Conservation (phyloP, 2,329 filamentous ascomycete genomes). For the Exophiala spinifera region DNA sequence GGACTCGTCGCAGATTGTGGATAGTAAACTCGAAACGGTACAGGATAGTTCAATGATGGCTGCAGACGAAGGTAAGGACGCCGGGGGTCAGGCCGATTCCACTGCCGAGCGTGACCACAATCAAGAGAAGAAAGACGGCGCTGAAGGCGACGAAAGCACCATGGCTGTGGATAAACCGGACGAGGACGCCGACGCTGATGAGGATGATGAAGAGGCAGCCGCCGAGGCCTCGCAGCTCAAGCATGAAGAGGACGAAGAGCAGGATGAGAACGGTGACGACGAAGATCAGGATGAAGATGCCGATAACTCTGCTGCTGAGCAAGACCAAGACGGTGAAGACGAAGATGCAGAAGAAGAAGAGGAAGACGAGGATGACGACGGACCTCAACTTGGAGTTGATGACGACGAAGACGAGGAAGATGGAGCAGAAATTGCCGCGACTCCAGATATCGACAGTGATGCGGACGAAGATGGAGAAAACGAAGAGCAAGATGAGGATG, state of each 20-base stretch:
- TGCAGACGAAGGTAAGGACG: slow-evolving; percentile 22
- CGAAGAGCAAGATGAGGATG: not conserved
- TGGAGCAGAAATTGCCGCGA: slow-evolving; percentile 1
- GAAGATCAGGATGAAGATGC: slow-evolving; percentile 8
- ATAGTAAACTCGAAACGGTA: slow-evolving; percentile 9
- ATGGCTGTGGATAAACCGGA: slow-evolving; percentile 17
- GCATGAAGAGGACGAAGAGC: slow-evolving; percentile 8
- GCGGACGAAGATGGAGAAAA: slow-evolving; percentile 2
- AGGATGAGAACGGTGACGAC: slow-evolving; percentile 13
- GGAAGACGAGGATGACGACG: slow-evolving; percentile 7
- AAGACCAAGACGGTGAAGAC: slow-evolving; percentile 5
- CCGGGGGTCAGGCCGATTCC: slow-evolving; percentile 36
- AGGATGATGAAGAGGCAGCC: slow-evolving; percentile 15
- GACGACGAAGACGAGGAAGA: slow-evolving; percentile 5
- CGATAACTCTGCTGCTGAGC: not conserved
- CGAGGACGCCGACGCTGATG: slow-evolving; percentile 17
- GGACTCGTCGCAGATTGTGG: slow-evolving; percentile 17
- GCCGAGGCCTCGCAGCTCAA: slow-evolving; percentile 3
- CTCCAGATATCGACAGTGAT: not conserved
- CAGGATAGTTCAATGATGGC: slow-evolving; percentile 18
- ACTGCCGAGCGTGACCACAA: slow-evolving; percentile 12
- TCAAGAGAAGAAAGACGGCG: slow-evolving; percentile 8
- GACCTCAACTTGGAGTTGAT: slow-evolving; percentile 4
- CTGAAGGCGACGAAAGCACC: slow-evolving; percentile 16
- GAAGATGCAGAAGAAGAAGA: slow-evolving; percentile 14